Base-by-base conservation (phyloP, 2,329 filamentous ascomycete species). In the Coniosporium tulheliwenetii region DNA sequence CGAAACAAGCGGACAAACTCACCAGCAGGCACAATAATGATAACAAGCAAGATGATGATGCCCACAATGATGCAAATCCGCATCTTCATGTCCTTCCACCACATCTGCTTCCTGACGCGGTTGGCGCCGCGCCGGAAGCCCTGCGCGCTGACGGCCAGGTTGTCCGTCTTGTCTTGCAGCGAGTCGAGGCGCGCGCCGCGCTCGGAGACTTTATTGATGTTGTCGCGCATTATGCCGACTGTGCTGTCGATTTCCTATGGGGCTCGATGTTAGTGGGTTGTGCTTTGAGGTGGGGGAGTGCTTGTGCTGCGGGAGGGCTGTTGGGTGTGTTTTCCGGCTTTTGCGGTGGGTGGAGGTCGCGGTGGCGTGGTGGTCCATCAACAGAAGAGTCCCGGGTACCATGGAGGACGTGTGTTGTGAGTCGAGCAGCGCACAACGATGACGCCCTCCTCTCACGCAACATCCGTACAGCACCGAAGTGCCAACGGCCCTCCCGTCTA, bases 11-110 rank as follows among this genome's bases (percentile, higher is more conserved):
- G 7, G 19, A 7, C 7, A 3, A 32, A 64, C 78, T 58, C 77
- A 94, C 89, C 85, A 52, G 81, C 73, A 50, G 91, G 91, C 52
- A 96, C 79, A 57, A 98, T 91, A 61, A 98, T 96, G 62, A 98
- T 76, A 52, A 93, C 69, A 51, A 98, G 75, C 53, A 98, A 72
- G 52, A 96, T 75, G 61, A 96, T 81, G 64, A 98, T 82, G 56
- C 87, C 91, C 44, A 79, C 72, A 58, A 93, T 82, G 53, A 98
- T 71, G 67, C 89, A 96, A 72, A 95, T 91, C 63, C 91, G 80
- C 91, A 98, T 98, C 78, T 96, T 96, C 85, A 95, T 93, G 59
- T 96, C 89, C 75, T 96, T 96, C 89, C 87, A 96, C 89, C 89
- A 96, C 89, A 96, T 96, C 65, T 93, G 80, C 72, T 87, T 89